These are phyloP conservation scores for Thuidium tamariscinum DNA, from an alignment of 225 moss, liverwort and hornwort species.

Conservation along the genomic window DNA sequence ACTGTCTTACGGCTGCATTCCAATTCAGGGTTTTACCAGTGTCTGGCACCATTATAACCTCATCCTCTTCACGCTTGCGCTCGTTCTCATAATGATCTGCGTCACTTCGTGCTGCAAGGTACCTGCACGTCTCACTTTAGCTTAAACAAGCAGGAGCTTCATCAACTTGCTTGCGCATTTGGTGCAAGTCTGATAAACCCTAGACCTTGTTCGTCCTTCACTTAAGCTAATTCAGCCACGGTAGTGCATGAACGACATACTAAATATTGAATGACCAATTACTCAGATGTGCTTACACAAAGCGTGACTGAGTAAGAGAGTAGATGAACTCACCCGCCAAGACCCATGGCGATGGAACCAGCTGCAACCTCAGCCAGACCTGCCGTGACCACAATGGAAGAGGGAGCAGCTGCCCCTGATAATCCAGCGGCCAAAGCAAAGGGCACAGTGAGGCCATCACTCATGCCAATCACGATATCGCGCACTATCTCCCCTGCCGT, in stretches of 20 bases:
- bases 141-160: background rate
- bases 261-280: background rate
- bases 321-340: slow-evolving; percentile 66
- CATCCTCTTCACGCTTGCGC: slow-evolving; percentile 76
- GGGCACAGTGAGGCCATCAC: slow-evolving; percentile 94
- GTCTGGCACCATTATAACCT: slow-evolving; percentile 56
- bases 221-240: background rate
- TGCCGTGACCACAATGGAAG: slow-evolving; percentile 85
- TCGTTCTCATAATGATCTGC: slow-evolving; percentile 90
- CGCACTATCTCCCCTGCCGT: slow-evolving; percentile 86
- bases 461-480: slow-evolving; percentile 94
- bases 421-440: slow-evolving; percentile 91
- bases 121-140: slow-evolving; percentile 29
- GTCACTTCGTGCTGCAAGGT: slow-evolving; percentile 92
- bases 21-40: slow-evolving; percentile 33
- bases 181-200: background rate
- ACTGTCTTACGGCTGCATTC: background rate
- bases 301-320: background rate
- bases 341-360: slow-evolving; percentile 95
- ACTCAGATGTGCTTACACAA: background rate
- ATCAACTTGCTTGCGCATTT: background rate
- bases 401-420: slow-evolving; percentile 79
- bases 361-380: slow-evolving; percentile 94
- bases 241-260: background rate
- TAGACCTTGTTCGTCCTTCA: background rate